Conservation (phyloP, 306 rosid genomes). For the Morella rubra region DNA sequence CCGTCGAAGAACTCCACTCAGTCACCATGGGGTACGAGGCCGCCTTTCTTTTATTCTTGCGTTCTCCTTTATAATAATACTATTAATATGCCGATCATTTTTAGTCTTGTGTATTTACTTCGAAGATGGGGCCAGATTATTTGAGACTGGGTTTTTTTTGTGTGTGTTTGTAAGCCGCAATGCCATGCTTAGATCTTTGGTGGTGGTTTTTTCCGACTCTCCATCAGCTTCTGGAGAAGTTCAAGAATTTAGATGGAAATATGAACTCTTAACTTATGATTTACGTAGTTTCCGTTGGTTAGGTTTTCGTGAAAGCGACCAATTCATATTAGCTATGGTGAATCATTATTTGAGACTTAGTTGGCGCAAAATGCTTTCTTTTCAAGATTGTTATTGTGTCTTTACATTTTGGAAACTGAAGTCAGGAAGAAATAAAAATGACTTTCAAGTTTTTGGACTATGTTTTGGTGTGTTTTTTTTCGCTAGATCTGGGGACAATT, state of each 20-base stretch:
- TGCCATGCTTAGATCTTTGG: slow-evolving; percentile 2
- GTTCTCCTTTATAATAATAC: background rate
- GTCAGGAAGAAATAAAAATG: background rate
- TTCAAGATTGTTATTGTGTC: background rate
- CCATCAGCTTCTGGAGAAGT: background rate
- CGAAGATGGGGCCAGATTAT: background rate
- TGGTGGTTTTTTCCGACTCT: background rate
- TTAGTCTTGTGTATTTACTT: background rate
- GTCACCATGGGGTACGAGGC: slow-evolving; percentile 52
- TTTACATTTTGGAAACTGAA: background rate
- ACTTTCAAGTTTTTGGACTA: background rate
- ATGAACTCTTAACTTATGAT: background rate
- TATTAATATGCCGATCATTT: background rate
- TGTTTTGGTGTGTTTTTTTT: background rate
- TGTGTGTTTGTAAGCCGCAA: background rate
- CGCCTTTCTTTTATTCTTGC: background rate
- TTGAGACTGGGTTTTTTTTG: too few relatives aligned
- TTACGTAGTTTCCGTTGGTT: background rate
- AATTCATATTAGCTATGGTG: background rate
- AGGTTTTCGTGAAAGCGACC: background rate
- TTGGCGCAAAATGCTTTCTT: background rate
- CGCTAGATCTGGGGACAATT: background rate
- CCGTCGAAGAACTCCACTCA: slow-evolving; percentile 21
- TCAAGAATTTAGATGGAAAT: background rate
- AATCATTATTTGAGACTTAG: background rate